These are phyloP conservation scores for Eucalyptus dawsonii DNA, from an alignment of 345 rosid species.

Conservation along the genomic window DNA sequence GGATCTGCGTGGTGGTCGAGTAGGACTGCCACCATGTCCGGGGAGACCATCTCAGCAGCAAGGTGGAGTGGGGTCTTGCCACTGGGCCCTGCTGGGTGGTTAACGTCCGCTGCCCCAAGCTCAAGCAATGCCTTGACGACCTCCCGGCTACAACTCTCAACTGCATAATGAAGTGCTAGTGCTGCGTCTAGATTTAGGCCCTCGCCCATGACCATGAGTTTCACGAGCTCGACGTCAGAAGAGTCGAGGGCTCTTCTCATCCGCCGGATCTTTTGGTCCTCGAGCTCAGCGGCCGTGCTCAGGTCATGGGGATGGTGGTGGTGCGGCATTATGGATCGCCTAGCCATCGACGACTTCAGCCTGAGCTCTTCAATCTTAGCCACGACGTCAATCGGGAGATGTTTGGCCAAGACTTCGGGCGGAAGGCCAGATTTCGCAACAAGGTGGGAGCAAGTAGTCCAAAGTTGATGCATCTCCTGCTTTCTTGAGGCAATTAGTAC, in stretches of 20 bases:
- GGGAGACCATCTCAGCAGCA: conserved; percentile 43
- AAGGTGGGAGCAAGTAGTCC: conserved; percentile 96
- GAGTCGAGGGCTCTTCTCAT: conserved; percentile 95
- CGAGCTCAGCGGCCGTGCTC: conserved; percentile 54
- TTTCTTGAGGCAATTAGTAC: conserved; percentile 92
- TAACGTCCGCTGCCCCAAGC: conserved; percentile 39
- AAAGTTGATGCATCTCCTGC: conserved; percentile 95
- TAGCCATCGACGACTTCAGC: conserved; percentile 19
- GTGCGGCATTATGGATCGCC: conserved; percentile 1
- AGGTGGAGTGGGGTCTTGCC: conserved; percentile 42
- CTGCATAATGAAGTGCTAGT: conserved; percentile 35
- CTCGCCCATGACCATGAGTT: conserved; percentile 55
- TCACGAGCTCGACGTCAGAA: conserved; percentile 75
- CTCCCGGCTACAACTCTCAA: conserved; percentile 40
- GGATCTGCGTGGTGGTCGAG: conserved; percentile 98
- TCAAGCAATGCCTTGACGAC: conserved; percentile 47
- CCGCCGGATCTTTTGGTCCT: conserved; percentile 84
- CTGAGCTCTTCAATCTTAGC: conserved; percentile 42
- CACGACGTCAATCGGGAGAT: conserved; percentile 36
- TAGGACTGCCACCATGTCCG: conserved; percentile 66
- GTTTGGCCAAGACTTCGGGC: conserved; percentile 30
- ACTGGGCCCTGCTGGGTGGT: conserved; percentile 27
- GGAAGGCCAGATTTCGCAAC: conserved; percentile 77
- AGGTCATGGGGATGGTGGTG: conserved; percentile 16
- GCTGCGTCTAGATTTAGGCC: conserved; percentile 41